Evolutionary conservation across 2,329 filamentous ascomycete species (phyloP).

Genomic region (Remersonia thermophila): DNA sequence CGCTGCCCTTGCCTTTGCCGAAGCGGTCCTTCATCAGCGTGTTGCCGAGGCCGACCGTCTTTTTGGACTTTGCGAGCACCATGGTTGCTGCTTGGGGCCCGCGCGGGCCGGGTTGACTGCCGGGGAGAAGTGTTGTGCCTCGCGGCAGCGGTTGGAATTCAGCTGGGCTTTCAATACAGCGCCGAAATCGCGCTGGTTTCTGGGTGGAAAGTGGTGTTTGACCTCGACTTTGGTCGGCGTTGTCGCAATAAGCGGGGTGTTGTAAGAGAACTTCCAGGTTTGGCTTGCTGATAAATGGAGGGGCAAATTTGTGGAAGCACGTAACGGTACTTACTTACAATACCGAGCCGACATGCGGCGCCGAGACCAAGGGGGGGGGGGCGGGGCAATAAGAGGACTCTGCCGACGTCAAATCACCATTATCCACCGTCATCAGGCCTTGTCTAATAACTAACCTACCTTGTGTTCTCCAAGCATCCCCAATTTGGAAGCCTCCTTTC

Average conservation of each 20-base stretch:
- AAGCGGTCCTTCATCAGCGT: constrained; percentile 98
- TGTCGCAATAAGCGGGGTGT: constrained; percentile 10
- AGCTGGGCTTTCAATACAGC: constrained; percentile 1
- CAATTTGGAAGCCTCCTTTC: too few relatives aligned
- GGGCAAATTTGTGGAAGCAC: constrained; percentile 30
- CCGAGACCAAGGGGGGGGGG: too few relatives aligned
- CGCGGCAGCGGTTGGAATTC: too few relatives aligned
- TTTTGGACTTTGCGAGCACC: constrained; percentile 78
- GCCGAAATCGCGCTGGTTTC: constrained; percentile 3
- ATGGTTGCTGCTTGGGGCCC: constrained; percentile 27
- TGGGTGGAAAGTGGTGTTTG: background rate
- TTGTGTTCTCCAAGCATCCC: too few relatives aligned
- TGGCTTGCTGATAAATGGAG: constrained; percentile 26
- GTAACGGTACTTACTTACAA: constrained; percentile 3
- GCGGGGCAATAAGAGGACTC: too few relatives aligned
- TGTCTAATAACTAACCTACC: too few relatives aligned
- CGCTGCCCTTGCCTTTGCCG: constrained; percentile 76
- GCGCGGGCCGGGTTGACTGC: background rate
- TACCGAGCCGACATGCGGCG: too few relatives aligned
- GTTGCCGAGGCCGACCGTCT: constrained; percentile 87
- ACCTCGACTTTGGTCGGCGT: background rate
- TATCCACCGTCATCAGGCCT: too few relatives aligned
- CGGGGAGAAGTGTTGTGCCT: background rate
- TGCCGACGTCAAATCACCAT: too few relatives aligned
- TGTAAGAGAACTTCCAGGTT: background rate